A percentile compares a stretch with the other conserved stretches of the same genome.
phyloP scores from a whole-genome alignment of 2,329 filamentous ascomycete species.

The Rutstroemia sydowiana region DNA sequence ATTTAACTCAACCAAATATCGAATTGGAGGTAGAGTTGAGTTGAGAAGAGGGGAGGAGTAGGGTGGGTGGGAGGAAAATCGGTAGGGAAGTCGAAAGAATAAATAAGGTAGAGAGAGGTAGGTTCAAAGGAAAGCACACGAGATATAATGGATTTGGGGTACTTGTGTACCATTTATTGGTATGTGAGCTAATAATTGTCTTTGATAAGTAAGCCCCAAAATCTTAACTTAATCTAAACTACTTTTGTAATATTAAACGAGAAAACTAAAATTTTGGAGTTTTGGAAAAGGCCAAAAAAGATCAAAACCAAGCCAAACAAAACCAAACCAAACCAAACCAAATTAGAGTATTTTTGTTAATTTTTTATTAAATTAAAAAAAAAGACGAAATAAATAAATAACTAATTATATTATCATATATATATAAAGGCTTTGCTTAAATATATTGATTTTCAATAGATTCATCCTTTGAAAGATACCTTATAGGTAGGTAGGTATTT shows the following conservation, averaged over 20 bases:
- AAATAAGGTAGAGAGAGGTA: background rate
- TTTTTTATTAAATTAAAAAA: too few relatives aligned
- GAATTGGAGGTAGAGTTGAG: background rate
- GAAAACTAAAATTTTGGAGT: too few relatives aligned
- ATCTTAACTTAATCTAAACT: too few relatives aligned
- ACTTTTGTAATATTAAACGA: too few relatives aligned
- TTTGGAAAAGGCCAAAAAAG: background rate
- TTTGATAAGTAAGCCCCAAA: background rate
- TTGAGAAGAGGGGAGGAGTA: background rate
- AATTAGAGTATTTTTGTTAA: too few relatives aligned
- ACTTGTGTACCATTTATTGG: background rate
- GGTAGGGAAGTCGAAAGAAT: background rate
- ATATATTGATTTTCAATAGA: too few relatives aligned
- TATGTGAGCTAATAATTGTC: background rate
- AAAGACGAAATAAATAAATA: too few relatives aligned
- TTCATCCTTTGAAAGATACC: too few relatives aligned
- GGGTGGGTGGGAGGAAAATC: background rate
- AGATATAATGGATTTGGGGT: background rate
- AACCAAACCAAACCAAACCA: background rate
- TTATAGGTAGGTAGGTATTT: too few relatives aligned
- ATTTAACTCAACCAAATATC: conserved; percentile 5
- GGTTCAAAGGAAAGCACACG: background rate
- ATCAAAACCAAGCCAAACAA: background rate
- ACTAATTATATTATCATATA: too few relatives aligned
- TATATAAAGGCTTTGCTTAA: too few relatives aligned